phyloP scores from a whole-genome alignment of 345 rosid genomes.

The Eucalyptus guilfoylei region DNA sequence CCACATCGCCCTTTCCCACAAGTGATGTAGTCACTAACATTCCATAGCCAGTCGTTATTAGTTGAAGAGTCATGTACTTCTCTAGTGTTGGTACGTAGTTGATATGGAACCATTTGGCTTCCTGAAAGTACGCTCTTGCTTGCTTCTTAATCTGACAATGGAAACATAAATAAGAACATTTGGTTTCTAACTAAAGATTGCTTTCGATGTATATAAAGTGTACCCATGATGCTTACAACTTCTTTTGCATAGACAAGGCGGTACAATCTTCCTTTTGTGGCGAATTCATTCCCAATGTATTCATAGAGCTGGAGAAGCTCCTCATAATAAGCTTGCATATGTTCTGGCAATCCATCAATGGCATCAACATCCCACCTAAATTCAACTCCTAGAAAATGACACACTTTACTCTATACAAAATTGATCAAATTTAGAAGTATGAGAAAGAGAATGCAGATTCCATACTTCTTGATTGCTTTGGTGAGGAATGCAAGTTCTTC shows the following conservation, averaged over 20 bases:
- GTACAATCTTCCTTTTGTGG: not conserved
- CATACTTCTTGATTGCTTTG: not conserved
- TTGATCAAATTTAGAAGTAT: not conserved
- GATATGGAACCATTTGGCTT: not conserved
- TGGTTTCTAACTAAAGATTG: not conserved
- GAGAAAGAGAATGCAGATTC: not conserved
- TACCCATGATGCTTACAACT: not conserved
- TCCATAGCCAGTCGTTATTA: not conserved
- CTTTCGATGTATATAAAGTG: not conserved
- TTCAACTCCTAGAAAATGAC: not conserved
- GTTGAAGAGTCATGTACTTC: not conserved
- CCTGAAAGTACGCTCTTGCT: not conserved
- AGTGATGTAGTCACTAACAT: not conserved
- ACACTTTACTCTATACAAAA: not conserved
- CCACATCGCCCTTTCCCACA: not conserved
- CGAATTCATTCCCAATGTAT: not conserved
- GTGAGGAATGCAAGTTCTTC: not conserved
- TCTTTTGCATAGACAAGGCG: not conserved
- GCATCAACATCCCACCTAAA: not conserved
- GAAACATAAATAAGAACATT: not conserved
- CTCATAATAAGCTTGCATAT: not conserved
- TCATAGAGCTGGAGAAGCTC: not conserved
- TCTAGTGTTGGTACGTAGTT: not conserved
- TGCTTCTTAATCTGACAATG: not conserved
- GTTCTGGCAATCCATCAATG: not conserved